Percentiles rank a stretch among this genome's conserved stretches.
These are phyloP conservation scores for Aspergillus caelatus DNA, from an alignment of 2,329 filamentous ascomycete species.

Conservation along the genomic window DNA sequence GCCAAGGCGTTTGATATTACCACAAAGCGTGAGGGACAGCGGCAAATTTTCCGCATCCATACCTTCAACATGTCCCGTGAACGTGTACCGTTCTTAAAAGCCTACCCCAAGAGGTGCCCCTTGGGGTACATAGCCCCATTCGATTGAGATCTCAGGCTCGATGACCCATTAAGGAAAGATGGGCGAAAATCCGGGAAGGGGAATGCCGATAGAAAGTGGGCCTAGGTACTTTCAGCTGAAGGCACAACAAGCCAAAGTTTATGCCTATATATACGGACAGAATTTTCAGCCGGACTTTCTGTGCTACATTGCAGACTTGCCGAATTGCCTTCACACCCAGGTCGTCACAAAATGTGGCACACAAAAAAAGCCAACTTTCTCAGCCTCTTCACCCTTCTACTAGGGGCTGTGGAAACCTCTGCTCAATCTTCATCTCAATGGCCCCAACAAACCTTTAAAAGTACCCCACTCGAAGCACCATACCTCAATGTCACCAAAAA, in stretches of 20 bases:
- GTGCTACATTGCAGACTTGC: not conserved
- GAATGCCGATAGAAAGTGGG: not conserved
- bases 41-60: not conserved
- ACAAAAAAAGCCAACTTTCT: not conserved
- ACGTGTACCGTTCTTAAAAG: not conserved
- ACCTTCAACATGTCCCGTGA: not conserved
- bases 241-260: not conserved
- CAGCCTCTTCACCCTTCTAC: not conserved
- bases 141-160: not conserved
- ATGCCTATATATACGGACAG: not conserved
- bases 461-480: conserved; percentile 14
- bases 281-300: not conserved
- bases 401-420: not conserved
- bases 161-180: conserved; percentile 1
- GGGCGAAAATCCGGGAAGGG: not conserved
- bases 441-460: conserved; percentile 25
- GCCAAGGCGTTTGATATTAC: not conserved
- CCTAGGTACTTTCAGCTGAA: not conserved
- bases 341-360: not conserved
- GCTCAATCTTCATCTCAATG: conserved; percentile 7
- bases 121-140: not conserved
- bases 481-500: conserved; percentile 27
- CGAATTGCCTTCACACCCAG: not conserved
- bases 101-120: not conserved
- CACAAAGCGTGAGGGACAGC: not conserved